These are phyloP conservation scores for Pseudogymnoascus sp. DNA, from an alignment of 2,329 filamentous ascomycete species.

Conservation along the genomic window DNA sequence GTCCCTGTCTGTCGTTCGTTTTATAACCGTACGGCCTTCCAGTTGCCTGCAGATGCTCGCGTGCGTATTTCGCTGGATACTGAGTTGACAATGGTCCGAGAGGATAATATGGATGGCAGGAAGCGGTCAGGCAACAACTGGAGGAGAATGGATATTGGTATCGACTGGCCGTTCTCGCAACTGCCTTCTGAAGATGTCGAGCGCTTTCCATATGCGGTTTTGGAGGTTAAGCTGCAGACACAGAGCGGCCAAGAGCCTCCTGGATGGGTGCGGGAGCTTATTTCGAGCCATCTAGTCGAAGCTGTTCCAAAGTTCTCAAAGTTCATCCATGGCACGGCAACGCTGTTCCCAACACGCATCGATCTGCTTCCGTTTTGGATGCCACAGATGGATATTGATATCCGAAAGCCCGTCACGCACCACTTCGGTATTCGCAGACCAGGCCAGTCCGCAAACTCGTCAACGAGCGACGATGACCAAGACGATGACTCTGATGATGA, in stretches of 20 bases:
- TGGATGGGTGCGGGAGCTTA: slow-evolving; percentile 92
- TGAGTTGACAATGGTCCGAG: slow-evolving; percentile 87
- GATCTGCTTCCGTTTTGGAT: slow-evolving; percentile 93
- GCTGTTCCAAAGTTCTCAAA: slow-evolving; percentile 99
- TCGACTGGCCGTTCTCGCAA: slow-evolving; percentile 90
- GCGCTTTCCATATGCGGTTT: slow-evolving; percentile 88
- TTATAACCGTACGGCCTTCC: slow-evolving; percentile 97
- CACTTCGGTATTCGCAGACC: slow-evolving; percentile 85
- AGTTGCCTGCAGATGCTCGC: slow-evolving; percentile 89
- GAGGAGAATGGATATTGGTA: slow-evolving; percentile 94
- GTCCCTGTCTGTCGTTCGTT: slow-evolving; percentile 89
- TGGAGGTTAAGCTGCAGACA: slow-evolving; percentile 97
- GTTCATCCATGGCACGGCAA: slow-evolving; percentile 92
- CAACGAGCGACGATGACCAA: slow-evolving; percentile 67
- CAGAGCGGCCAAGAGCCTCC: slow-evolving; percentile 91
- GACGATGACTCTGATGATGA: slow-evolving; percentile 63
- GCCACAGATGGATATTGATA: slow-evolving; percentile 97
- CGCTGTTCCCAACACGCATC: slow-evolving; percentile 79
- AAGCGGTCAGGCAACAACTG: slow-evolving; percentile 78
- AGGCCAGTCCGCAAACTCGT: slow-evolving; percentile 66
- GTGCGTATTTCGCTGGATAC: slow-evolving; percentile 96
- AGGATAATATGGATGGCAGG: slow-evolving; percentile 85
- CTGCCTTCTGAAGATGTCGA: slow-evolving; percentile 77
- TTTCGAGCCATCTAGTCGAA: slow-evolving; percentile 88
- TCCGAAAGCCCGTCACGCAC: slow-evolving; percentile 83